Evolutionary conservation across 2,329 filamentous ascomycete species (phyloP).

Genomic region (Venturiaceae sp.): DNA sequence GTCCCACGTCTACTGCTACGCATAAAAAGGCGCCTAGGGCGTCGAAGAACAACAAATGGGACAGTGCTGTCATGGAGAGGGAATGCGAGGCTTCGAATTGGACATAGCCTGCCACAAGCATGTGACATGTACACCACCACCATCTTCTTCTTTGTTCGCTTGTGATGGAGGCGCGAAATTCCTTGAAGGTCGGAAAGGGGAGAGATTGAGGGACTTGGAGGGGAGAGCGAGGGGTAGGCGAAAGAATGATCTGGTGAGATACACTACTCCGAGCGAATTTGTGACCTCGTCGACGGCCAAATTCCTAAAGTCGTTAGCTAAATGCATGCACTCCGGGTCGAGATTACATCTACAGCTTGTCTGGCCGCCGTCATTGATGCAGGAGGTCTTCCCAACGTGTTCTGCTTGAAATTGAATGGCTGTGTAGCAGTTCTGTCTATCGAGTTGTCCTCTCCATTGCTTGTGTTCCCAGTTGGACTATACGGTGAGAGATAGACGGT

Average conservation of each 20-base stretch:
- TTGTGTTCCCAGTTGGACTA: slow-evolving; percentile 19
- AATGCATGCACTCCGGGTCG: background rate
- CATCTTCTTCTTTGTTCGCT: slow-evolving; percentile 73
- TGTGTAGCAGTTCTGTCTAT: slow-evolving; percentile 29
- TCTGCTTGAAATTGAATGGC: slow-evolving; percentile 91
- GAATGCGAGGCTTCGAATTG: slow-evolving; percentile 80
- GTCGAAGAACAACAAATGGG: slow-evolving; percentile 91
- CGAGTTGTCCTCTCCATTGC: slow-evolving; percentile 12
- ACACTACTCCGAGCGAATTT: slow-evolving; percentile 97
- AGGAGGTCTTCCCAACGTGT: slow-evolving; percentile 49
- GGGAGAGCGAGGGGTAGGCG: slow-evolving; percentile 77
- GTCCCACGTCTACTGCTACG: slow-evolving; percentile 82
- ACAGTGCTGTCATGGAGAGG: slow-evolving; percentile 82
- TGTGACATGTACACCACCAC: slow-evolving; percentile 85
- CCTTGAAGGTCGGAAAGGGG: slow-evolving; percentile 78
- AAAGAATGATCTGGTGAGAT: slow-evolving; percentile 92
- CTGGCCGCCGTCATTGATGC: slow-evolving; percentile 43
- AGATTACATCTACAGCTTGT: slow-evolving; percentile 17
- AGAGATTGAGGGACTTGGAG: slow-evolving; percentile 84
- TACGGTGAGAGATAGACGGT: slow-evolving; percentile 16
- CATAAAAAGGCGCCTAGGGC: slow-evolving; percentile 86
- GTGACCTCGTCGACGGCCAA: slow-evolving; percentile 87
- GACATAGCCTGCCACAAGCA: slow-evolving; percentile 71
- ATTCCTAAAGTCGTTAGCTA: slow-evolving; percentile 46
- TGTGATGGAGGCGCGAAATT: slow-evolving; percentile 86